Conservation (phyloP, 2,329 filamentous ascomycete genomes). For the Westerdykella sp. region DNA sequence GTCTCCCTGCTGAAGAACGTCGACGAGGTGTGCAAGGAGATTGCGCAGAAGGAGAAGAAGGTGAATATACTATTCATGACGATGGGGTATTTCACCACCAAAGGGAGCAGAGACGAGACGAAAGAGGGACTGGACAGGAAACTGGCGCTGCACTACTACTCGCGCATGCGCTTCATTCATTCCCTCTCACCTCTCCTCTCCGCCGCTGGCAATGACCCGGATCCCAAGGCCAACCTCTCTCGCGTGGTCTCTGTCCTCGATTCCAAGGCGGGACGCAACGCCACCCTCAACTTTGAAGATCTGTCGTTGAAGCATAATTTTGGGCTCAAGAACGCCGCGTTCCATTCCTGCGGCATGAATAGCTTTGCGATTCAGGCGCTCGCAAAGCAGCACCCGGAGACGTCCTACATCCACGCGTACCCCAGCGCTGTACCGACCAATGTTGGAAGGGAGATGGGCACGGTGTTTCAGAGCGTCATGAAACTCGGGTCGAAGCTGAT, state of each 20-base stretch:
- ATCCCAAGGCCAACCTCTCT: slow-evolving; percentile 14
- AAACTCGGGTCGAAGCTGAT: slow-evolving; percentile 7
- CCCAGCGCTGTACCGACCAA: slow-evolving; percentile 20
- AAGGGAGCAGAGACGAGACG: slow-evolving; percentile 32
- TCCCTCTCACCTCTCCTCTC: slow-evolving; percentile 35
- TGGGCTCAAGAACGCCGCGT: slow-evolving; percentile 18
- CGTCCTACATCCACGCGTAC: slow-evolving; percentile 26
- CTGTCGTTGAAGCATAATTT: slow-evolving; percentile 23
- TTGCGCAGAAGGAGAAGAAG: slow-evolving; percentile 45
- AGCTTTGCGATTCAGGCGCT: slow-evolving; percentile 24
- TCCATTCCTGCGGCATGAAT: slow-evolving; percentile 22
- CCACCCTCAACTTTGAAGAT: slow-evolving; percentile 17
- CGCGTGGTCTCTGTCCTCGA: slow-evolving; percentile 29
- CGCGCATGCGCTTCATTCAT: slow-evolving; percentile 35
- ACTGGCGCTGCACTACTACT: slow-evolving; percentile 31
- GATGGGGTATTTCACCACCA: slow-evolving; percentile 43
- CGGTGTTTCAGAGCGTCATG: slow-evolving; percentile 2
- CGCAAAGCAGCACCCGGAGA: slow-evolving; percentile 13
- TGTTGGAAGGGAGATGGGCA: slow-evolving; percentile 9
- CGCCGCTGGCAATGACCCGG: slow-evolving; percentile 9
- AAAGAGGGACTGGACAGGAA: slow-evolving; percentile 33
- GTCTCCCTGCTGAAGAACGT: slow-evolving; percentile 38
- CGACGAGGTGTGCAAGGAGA: slow-evolving; percentile 42
- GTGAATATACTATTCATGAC: slow-evolving; percentile 54
- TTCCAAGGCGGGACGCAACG: slow-evolving; percentile 12